These are phyloP conservation scores for Hypoxylon sp. DNA, from an alignment of 2,329 filamentous ascomycete genomes.

Conservation along the genomic window DNA sequence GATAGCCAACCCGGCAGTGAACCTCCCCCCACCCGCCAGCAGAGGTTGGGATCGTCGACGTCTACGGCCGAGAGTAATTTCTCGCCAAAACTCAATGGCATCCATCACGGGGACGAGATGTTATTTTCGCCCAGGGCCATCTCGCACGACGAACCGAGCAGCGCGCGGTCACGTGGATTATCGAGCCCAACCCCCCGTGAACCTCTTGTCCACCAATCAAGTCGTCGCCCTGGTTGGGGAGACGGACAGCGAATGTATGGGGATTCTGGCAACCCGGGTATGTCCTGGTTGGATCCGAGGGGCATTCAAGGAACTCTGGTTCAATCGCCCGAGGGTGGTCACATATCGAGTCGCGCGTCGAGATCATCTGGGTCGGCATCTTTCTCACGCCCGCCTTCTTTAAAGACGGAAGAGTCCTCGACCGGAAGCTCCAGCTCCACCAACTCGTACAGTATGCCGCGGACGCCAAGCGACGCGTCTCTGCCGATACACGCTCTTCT, in stretches of 20 bases:
- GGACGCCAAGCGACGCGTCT: conserved; percentile 59
- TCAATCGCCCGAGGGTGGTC: conserved; percentile 41
- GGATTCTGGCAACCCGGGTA: conserved; percentile 17
- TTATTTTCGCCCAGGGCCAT: conserved; percentile 53
- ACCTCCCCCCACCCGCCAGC: conserved; percentile 55
- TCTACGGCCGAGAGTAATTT: conserved; percentile 57
- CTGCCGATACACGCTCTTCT: conserved; percentile 64
- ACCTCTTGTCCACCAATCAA: conserved; percentile 30
- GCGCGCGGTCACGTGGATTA: conserved; percentile 37
- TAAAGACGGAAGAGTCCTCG: conserved; percentile 58
- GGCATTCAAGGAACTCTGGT: conserved; percentile 21
- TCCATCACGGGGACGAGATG: conserved; percentile 52
- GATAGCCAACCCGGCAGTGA: conserved; percentile 59
- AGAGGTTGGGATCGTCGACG: conserved; percentile 57
- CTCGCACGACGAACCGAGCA: conserved; percentile 47
- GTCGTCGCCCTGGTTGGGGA: conserved; percentile 33
- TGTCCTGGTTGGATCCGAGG: conserved; percentile 43
- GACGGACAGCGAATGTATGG: conserved; percentile 35
- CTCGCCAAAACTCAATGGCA: conserved; percentile 49
- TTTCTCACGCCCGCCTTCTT: conserved; percentile 49
- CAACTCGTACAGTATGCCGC: conserved; percentile 51
- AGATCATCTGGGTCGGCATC: conserved; percentile 38
- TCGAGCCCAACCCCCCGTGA: conserved; percentile 44
- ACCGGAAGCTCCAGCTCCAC: conserved; percentile 53
- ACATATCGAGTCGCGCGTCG: conserved; percentile 28